These are phyloP conservation scores for Chromera velia DNA, from an alignment of 73 alveolate genomes.

Conservation along the genomic window DNA sequence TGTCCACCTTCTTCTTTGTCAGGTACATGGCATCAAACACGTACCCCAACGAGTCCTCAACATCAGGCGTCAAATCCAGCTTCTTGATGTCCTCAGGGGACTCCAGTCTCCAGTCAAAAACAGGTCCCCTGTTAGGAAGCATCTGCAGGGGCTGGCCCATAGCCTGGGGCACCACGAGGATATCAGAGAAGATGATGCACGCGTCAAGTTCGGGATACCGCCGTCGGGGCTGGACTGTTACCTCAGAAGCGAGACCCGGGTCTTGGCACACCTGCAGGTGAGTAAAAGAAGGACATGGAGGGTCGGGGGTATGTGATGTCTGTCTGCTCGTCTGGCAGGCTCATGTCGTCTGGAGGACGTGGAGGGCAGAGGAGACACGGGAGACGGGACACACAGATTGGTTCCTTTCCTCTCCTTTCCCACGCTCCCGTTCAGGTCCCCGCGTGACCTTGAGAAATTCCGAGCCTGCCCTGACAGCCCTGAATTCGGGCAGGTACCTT, in stretches of 20 bases:
- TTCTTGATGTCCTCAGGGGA: slow-evolving; percentile 8
- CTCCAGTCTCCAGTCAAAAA: neutral
- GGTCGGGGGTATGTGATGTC: neutral
- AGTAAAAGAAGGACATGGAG: neutral
- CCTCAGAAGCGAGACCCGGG: slow-evolving; percentile 44
- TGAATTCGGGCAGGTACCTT: slow-evolving; percentile 49
- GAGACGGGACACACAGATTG: slow-evolving; percentile 27
- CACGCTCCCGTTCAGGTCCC: neutral
- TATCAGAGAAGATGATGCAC: slow-evolving; percentile 56
- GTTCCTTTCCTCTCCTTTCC: slow-evolving; percentile 12
- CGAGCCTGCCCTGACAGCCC: slow-evolving; percentile 6
- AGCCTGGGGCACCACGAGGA: slow-evolving; percentile 27
- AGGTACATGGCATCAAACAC: slow-evolving; percentile 52
- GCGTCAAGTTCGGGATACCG: slow-evolving; percentile 51
- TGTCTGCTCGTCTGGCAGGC: neutral
- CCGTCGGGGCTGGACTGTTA: slow-evolving; percentile 45
- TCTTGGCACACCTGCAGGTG: slow-evolving; percentile 4
- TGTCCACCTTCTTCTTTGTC: slow-evolving; percentile 51
- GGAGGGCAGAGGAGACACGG: neutral
- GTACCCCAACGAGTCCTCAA: slow-evolving; percentile 26
- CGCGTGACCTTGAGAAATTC: slow-evolving; percentile 9
- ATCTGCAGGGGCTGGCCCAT: neutral
- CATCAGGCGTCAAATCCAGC: slow-evolving; percentile 17
- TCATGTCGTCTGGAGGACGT: neutral
- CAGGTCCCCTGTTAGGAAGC: neutral